phyloP scores from a whole-genome alignment of 352 stramenopile genomes.

The Globisporangium emineosum region DNA sequence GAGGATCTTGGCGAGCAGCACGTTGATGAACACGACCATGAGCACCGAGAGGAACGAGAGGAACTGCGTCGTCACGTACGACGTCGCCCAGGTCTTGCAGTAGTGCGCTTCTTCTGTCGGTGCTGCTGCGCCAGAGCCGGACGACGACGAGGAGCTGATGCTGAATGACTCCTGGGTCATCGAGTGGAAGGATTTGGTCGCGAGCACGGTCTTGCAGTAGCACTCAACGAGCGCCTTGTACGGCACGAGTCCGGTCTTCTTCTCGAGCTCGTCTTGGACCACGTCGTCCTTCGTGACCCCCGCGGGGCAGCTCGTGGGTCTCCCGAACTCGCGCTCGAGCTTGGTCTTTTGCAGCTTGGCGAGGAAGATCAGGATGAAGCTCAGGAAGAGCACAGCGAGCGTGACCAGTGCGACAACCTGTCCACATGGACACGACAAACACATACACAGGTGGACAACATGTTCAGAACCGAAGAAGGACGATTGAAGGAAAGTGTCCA shows the following conservation, averaged over 20 bases:
- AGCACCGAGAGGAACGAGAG: conserved; percentile 62
- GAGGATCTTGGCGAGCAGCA: conserved; percentile 60
- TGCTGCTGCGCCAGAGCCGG: conserved; percentile 9
- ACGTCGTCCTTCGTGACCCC: conserved; percentile 61
- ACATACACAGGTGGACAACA: background rate
- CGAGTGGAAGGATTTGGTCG: conserved; percentile 44
- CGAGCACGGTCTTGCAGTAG: conserved; percentile 66
- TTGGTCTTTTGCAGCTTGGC: conserved; percentile 71
- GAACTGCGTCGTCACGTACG: conserved; percentile 64
- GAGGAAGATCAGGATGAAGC: conserved; percentile 75
- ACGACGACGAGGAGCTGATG: background rate
- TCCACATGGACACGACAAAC: background rate
- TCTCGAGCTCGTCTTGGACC: conserved; percentile 65
- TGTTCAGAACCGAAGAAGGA: background rate
- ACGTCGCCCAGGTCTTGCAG: conserved; percentile 69
- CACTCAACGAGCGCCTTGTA: conserved; percentile 82
- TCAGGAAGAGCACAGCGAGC: conserved; percentile 61
- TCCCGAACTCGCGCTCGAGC: conserved; percentile 65
- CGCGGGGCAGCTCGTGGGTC: conserved; percentile 56
- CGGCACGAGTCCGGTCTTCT: conserved; percentile 38
- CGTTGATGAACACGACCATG: conserved; percentile 69
- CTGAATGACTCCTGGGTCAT: conserved; percentile 64
- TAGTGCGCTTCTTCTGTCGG: conserved; percentile 32
- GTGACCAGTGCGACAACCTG: conserved; percentile 69
- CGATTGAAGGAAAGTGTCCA: background rate